Base-by-base conservation (phyloP, 2,329 filamentous ascomycete genomes). In the Ceratocystis lukuohia region DNA sequence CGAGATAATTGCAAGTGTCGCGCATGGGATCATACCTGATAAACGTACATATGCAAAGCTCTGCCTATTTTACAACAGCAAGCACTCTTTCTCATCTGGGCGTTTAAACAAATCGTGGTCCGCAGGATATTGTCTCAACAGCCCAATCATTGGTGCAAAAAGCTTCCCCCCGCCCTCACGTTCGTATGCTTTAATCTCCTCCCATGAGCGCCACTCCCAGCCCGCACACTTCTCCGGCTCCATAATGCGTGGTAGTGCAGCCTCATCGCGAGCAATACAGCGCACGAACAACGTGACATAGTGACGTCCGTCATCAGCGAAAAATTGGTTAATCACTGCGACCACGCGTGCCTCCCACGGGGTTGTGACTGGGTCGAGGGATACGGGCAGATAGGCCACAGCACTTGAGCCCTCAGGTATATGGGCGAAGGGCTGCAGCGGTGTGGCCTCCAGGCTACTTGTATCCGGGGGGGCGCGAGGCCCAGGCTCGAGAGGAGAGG, bases 261-360 rank as follows among this genome's bases (percentile, higher is more conserved):
- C 69, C 17, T 78, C 75, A 30, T 83, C 78, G 0, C 75, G 71
- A 70, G 83, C 76, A 57, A 74, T 75, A 53, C 82, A 84, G 0
- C 77, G 76, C 69, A 90, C 82, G 70, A 89, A 91, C 2, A 91
- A 73, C 0, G 89, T 92, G 63, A 91, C 79, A 71, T 92, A 93
- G 72, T 93, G 88, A 74, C 86, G 89, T 0, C 74, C 75, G n/a
- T 81, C 79, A 0, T 72, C 71, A 1, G 74, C 71, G 72, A 91
- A 88, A 0, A 88, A 72, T 70, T 86, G 84, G 71, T 91, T 90
- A 4, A 86, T 90, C 0, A 84, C 80, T 0, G 80, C 82, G 0
- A 86, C 69, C 48, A 87, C 79, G 59, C 77, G 78, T 45, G 62
- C 66, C 61, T 68, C 64, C 63, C 63, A 68, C n/a, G 59, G 63